Conservation (phyloP, 164 flowering plant genomes). For the Berberis thunbergii region DNA sequence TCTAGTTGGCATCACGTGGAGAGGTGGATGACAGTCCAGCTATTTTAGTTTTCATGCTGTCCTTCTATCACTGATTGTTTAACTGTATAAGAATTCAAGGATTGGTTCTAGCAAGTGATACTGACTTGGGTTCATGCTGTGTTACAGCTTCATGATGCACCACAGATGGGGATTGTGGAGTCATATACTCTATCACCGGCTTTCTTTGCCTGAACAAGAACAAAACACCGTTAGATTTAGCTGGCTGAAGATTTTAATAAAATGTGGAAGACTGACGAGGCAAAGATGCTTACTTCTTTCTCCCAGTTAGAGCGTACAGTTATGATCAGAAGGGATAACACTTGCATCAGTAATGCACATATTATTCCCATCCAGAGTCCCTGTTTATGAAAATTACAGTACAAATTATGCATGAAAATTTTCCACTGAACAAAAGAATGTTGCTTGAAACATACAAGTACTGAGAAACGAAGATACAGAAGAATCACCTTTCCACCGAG, state of each 20-base stretch:
- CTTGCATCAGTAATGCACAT: conserved; percentile 51
- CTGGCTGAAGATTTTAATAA: neutral
- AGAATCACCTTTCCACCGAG: conserved; percentile 56
- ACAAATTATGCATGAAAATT: neutral
- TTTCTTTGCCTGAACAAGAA: conserved; percentile 15
- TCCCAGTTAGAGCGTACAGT: conserved; percentile 61
- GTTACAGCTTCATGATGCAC: conserved; percentile 1
- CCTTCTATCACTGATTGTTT: too few species aligned
- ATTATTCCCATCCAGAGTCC: conserved; percentile 74
- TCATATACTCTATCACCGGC: conserved; percentile 16
- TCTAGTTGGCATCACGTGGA: too few species aligned
- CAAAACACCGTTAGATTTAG: neutral
- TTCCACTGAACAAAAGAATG: neutral
- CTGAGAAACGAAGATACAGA: neutral
- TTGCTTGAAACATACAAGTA: neutral
- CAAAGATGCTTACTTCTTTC: conserved; percentile 34
- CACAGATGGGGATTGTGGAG: conserved; percentile 3
- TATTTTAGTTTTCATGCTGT: too few species aligned
- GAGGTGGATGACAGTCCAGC: too few species aligned
- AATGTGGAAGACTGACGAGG: neutral
- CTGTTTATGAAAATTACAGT: conserved; percentile 18
- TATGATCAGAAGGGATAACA: conserved; percentile 24
- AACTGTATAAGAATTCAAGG: too few species aligned
- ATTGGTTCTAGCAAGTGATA: too few species aligned
- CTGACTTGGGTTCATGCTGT: too few species aligned